These are phyloP conservation scores for Coemansia sp. DNA, from an alignment of 192 early-diverging fungal genomes.

Conservation along the genomic window DNA sequence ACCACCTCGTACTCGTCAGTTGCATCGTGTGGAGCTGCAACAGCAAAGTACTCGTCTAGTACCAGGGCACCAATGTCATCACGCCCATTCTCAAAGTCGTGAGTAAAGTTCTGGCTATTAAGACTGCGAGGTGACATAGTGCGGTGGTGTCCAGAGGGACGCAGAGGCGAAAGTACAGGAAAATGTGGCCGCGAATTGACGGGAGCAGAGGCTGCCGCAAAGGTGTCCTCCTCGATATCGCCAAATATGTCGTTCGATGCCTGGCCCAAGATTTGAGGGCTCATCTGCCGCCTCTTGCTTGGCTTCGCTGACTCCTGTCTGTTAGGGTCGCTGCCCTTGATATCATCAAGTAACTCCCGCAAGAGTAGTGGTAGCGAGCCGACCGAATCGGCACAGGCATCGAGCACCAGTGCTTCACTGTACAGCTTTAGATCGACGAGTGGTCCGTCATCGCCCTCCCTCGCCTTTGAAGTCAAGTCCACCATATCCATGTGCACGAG, in stretches of 20 bases:
- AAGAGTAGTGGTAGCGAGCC: slow-evolving; percentile 34
- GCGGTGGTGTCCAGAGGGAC: slow-evolving; percentile 14
- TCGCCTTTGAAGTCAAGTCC: slow-evolving; percentile 38
- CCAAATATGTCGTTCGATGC: slow-evolving; percentile 43
- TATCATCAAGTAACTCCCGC: slow-evolving; percentile 27
- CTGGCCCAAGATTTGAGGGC: slow-evolving; percentile 41
- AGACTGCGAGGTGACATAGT: slow-evolving; percentile 17
- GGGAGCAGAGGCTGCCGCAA: slow-evolving; percentile 22
- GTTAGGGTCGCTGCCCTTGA: slow-evolving; percentile 9
- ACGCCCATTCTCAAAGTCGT: slow-evolving; percentile 49
- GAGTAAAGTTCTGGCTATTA: slow-evolving; percentile 36
- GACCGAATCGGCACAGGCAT: slow-evolving; percentile 48
- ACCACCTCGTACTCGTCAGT: slow-evolving; percentile 52
- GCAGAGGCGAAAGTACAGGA: slow-evolving; percentile 8
- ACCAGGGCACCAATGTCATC: slow-evolving; percentile 43
- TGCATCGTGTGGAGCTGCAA: slow-evolving; percentile 35
- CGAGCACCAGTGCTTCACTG: slow-evolving; percentile 45
- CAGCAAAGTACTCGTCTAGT: slow-evolving; percentile 50
- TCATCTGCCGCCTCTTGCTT: slow-evolving; percentile 1
- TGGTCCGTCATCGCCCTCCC: slow-evolving; percentile 46
- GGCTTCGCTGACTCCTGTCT: not conserved
- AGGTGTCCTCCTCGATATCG: slow-evolving; percentile 52
- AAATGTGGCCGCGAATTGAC: not conserved
- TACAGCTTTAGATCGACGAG: slow-evolving; percentile 44
- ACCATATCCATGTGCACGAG: slow-evolving; percentile 55